Evolutionary conservation across 2,329 filamentous ascomycete species (phyloP).

Genomic region (Botrytis pseudocinerea): DNA sequence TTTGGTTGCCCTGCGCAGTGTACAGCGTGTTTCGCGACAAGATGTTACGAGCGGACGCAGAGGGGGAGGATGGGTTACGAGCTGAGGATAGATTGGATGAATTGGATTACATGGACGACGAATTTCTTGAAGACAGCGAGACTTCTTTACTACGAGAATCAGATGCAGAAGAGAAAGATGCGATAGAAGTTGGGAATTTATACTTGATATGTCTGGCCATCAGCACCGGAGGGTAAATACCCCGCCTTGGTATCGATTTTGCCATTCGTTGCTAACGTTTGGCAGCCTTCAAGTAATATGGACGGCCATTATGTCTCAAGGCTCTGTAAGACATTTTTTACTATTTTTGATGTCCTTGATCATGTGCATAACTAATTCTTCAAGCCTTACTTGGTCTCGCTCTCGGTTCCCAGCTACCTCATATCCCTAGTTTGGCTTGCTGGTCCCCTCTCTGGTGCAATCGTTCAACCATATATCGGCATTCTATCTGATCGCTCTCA

Average conservation of each 20-base stretch:
- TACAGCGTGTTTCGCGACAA: background rate
- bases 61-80: background rate
- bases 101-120: conserved; percentile 6
- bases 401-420: conserved; percentile 53
- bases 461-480: conserved; percentile 56
- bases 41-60: background rate
- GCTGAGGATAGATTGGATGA: background rate
- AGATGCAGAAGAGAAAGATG: background rate
- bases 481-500: conserved; percentile 52
- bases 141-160: conserved; percentile 14
- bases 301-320: conserved; percentile 25
- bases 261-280: conserved; percentile 1
- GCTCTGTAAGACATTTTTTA: conserved; percentile 19
- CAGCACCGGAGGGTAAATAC: conserved; percentile 22
- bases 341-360: background rate
- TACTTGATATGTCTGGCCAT: conserved; percentile 21
- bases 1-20: background rate
- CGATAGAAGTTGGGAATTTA: background rate
- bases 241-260: background rate
- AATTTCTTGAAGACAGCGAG: conserved; percentile 1
- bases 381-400: conserved; percentile 42
- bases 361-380: conserved; percentile 3
- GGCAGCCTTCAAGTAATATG: conserved; percentile 25
- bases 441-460: conserved; percentile 53
- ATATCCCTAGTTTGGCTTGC: conserved; percentile 56